Percentiles rank a stretch among this genome's conserved stretches.
These are phyloP conservation scores for Tetrapisispora nanseiensis DNA, from an alignment of 805 yeast genomes.

Conservation along the genomic window DNA sequence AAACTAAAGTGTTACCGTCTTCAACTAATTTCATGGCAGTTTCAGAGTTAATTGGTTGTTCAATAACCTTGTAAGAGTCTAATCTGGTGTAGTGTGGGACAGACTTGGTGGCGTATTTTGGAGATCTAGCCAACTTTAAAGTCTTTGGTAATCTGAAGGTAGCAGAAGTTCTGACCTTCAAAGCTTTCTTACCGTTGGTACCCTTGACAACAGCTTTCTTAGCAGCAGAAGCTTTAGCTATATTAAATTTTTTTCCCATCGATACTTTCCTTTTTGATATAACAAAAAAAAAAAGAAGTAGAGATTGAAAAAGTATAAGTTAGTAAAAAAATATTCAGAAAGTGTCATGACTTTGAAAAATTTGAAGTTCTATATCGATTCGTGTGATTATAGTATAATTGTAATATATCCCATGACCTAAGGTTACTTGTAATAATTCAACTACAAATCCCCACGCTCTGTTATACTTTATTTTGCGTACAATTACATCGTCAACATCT, in stretches of 20 bases:
- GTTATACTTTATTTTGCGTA: no score
- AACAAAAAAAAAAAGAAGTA: background rate
- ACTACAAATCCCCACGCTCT: no score
- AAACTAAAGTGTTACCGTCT: conserved; percentile 97
- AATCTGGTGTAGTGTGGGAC: conserved; percentile 96
- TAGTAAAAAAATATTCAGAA: conserved; percentile 3
- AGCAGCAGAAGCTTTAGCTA: conserved; percentile 87
- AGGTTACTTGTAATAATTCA: no score
- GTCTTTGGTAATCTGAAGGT: conserved; percentile 98
- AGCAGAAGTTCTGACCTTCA: conserved; percentile 90
- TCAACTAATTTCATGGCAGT: conserved; percentile 99
- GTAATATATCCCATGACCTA: no score
- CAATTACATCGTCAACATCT: no score
- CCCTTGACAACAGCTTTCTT: conserved; percentile 99
- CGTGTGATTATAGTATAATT: no score
- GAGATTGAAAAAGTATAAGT: background rate
- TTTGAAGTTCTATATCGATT: no score
- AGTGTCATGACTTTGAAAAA: no score
- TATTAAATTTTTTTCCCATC: conserved; percentile 7
- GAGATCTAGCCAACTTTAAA: conserved; percentile 83
- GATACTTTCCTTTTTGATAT: background rate
- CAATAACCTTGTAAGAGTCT: conserved; percentile 90
- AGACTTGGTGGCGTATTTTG: conserved; percentile 90
- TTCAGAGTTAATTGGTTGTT: conserved; percentile 94
- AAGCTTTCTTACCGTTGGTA: conserved; percentile 79